phyloP scores from a whole-genome alignment of 1,139 yeast genomes.

The Taiozyma sp. region DNA sequence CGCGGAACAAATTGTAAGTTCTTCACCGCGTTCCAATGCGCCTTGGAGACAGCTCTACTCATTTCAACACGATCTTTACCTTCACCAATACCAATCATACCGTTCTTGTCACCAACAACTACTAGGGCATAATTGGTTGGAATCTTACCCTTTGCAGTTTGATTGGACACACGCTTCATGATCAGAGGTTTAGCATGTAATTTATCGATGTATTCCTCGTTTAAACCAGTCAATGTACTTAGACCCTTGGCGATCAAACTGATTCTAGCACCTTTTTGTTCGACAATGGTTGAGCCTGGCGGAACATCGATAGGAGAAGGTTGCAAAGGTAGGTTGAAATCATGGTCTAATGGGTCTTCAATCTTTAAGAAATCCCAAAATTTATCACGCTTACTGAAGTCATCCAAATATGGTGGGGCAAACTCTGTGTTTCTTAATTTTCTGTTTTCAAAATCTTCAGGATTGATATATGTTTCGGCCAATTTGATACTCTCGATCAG shows the following conservation, averaged over 20 bases:
- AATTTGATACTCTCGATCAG: constrained; percentile 75
- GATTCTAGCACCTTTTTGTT: constrained; percentile 6
- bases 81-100: constrained; percentile 94
- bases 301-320: constrained; percentile 32
- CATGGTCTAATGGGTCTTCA: constrained; percentile 35
- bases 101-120: constrained; percentile 89
- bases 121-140: constrained; percentile 81
- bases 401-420: constrained; percentile 60
- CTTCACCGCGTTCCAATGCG: constrained; percentile 93
- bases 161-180: constrained; percentile 82
- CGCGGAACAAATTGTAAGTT: constrained; percentile 80
- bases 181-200: constrained; percentile 66
- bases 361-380: constrained; percentile 51
- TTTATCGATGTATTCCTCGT: constrained; percentile 57
- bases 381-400: constrained; percentile 51
- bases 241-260: constrained; percentile 47
- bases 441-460: constrained; percentile 45
- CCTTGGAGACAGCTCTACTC: constrained; percentile 74
- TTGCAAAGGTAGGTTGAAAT: constrained; percentile 38
- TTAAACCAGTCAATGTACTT: constrained; percentile 70
- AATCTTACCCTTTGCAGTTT: constrained; percentile 92
- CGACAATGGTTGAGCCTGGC: constrained; percentile 17
- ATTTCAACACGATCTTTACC: constrained; percentile 85
- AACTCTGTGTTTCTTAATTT: constrained; percentile 37
- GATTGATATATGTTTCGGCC: constrained; percentile 72